Percentiles rank a stretch among this genome's conserved stretches.
Conservation (phyloP, 192 early-diverging fungal species). For the Umbelopsis sp. region DNA sequence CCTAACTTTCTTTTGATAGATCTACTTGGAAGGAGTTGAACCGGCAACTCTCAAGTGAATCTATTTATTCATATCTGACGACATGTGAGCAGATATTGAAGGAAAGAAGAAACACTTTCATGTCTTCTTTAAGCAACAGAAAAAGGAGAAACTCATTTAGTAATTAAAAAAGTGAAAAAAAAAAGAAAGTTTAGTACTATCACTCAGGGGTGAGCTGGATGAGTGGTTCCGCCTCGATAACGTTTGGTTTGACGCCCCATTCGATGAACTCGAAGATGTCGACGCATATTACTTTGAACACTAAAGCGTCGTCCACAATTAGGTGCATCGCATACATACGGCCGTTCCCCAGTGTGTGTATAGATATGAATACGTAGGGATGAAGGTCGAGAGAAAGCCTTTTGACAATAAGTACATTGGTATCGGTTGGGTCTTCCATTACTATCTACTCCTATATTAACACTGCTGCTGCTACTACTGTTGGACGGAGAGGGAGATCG, state of each 20-base stretch:
- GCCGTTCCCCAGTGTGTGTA: constrained; percentile 65
- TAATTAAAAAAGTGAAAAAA: not conserved
- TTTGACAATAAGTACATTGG: constrained; percentile 58
- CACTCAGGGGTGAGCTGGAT: constrained; percentile 29
- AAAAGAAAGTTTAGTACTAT: not conserved
- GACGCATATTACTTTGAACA: constrained; percentile 38
- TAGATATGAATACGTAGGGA: constrained; percentile 64
- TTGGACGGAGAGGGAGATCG: constrained; percentile 21
- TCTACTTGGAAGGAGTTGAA: constrained; percentile 8
- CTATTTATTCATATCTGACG: not conserved
- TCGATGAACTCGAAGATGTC: constrained; percentile 37
- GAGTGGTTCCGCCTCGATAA: constrained; percentile 45
- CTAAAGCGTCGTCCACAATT: constrained; percentile 37
- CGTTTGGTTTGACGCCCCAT: constrained; percentile 42
- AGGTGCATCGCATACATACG: constrained; percentile 54
- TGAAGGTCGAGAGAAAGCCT: constrained; percentile 60
- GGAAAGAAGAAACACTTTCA: not conserved
- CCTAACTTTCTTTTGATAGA: not conserved
- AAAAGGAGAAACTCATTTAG: not conserved
- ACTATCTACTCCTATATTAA: constrained; percentile 19
- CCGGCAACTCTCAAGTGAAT: constrained; percentile 3
- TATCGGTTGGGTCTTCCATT: constrained; percentile 40
- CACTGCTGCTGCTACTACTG: constrained; percentile 18
- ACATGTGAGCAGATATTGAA: not conserved
- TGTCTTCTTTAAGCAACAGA: not conserved